These are phyloP conservation scores for Aureobasidium sp. DNA, from an alignment of 2,329 filamentous ascomycete genomes.

Conservation along the genomic window DNA sequence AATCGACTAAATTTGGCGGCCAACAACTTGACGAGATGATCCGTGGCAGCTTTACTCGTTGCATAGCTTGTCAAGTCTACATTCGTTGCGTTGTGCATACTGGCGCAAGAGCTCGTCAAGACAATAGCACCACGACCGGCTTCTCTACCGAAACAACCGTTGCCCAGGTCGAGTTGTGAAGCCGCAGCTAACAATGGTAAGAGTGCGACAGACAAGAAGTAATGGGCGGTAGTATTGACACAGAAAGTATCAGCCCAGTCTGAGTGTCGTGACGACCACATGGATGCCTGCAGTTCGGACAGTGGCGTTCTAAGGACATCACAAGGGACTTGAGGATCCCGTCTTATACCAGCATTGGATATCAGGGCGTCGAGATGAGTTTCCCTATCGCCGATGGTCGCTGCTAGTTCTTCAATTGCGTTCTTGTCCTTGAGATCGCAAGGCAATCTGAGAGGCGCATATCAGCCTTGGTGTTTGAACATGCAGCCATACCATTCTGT, in stretches of 20 bases:
- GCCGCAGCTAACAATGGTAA: slow-evolving; percentile 40
- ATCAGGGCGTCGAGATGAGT: slow-evolving; percentile 42
- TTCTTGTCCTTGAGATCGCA: slow-evolving; percentile 39
- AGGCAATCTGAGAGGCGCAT: slow-evolving; percentile 18
- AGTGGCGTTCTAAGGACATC: slow-evolving; percentile 39
- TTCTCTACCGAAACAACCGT: slow-evolving; percentile 28
- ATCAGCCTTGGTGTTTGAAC: background rate
- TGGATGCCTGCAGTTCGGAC: slow-evolving; percentile 38
- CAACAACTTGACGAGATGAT: slow-evolving; percentile 45
- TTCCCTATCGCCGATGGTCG: slow-evolving; percentile 31
- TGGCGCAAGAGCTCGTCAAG: slow-evolving; percentile 47
- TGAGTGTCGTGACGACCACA: slow-evolving; percentile 39
- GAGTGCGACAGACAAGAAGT: slow-evolving; percentile 43
- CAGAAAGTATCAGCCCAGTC: slow-evolving; percentile 44
- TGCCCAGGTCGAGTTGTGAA: slow-evolving; percentile 24
- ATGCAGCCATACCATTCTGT: background rate
- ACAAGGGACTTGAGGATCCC: slow-evolving; percentile 39
- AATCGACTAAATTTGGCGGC: slow-evolving; percentile 43
- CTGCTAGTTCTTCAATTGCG: slow-evolving; percentile 31
- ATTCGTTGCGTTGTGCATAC: slow-evolving; percentile 48
- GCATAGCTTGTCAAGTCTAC: slow-evolving; percentile 48
- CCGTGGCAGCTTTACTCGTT: slow-evolving; percentile 46
- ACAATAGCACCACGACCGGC: slow-evolving; percentile 42
- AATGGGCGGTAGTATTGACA: slow-evolving; percentile 46
- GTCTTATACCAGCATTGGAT: slow-evolving; percentile 45